These are phyloP conservation scores for Cupressus sempervirens DNA, from an alignment of 75 land plant species.

Conservation along the genomic window DNA sequence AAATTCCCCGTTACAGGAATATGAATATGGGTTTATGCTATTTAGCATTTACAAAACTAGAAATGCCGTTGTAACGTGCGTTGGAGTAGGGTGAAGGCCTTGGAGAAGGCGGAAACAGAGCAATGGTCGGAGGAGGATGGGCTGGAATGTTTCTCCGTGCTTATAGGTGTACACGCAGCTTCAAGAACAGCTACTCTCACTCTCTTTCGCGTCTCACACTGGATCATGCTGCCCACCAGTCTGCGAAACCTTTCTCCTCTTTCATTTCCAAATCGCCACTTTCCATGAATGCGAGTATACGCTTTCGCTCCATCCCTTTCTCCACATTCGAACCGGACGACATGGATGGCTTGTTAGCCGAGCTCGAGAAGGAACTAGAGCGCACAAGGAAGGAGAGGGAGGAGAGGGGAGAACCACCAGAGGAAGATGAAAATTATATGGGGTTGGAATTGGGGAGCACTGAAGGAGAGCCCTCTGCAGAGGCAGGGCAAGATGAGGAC, in stretches of 20 bases:
- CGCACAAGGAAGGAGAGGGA: constrained; percentile 30
- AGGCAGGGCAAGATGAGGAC: constrained; percentile 15
- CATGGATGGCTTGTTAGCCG: constrained; percentile 3
- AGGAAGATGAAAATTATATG: constrained; percentile 48
- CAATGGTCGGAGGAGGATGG: constrained; percentile 9
- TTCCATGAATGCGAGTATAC: background rate
- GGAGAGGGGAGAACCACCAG: constrained; percentile 24
- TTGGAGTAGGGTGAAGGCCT: background rate
- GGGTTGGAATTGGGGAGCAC: constrained; percentile 20
- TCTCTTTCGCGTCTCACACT: background rate
- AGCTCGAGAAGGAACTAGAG: background rate
- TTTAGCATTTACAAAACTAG: no score
- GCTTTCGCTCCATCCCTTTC: background rate
- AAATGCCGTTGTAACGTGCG: no score
- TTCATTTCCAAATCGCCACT: background rate
- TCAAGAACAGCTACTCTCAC: background rate
- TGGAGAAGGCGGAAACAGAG: background rate
- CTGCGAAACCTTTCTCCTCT: background rate
- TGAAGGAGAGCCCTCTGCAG: constrained; percentile 34
- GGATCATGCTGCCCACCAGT: background rate
- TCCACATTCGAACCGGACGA: background rate
- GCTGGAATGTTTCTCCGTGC: constrained; percentile 1
- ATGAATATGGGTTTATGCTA: no score
- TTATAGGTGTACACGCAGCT: background rate
- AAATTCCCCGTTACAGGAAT: no score